Conservation (phyloP, 2,329 filamentous ascomycete genomes). For the Periconia macrospinosa region DNA sequence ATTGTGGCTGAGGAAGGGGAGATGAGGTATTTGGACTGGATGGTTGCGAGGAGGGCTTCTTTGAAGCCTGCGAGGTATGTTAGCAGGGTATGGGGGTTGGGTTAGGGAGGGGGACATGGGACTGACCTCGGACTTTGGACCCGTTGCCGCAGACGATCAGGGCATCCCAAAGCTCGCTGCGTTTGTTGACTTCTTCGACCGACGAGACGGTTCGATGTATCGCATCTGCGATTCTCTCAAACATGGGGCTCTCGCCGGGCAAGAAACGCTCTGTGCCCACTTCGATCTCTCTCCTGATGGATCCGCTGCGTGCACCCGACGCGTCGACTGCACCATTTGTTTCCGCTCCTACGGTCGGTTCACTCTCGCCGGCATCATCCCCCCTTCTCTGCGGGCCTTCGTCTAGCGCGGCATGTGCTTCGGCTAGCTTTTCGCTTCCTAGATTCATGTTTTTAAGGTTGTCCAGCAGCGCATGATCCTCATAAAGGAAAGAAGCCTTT, state of each 20-base stretch:
- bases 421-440: slow-evolving; percentile 49
- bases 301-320: slow-evolving; percentile 22
- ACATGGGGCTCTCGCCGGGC: slow-evolving; percentile 65
- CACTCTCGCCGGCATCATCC: slow-evolving; percentile 36
- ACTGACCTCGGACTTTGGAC: slow-evolving; percentile 61
- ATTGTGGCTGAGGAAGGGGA: slow-evolving; percentile 93
- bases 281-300: slow-evolving; percentile 66
- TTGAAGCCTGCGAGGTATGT: slow-evolving; percentile 66
- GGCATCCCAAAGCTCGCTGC: slow-evolving; percentile 87
- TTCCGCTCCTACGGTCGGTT: slow-evolving; percentile 26
- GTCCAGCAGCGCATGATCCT: slow-evolving; percentile 63
- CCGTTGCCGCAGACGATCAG: slow-evolving; percentile 92
- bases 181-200: slow-evolving; percentile 81
- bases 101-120: not conserved
- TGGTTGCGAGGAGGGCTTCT: slow-evolving; percentile 79
- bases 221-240: slow-evolving; percentile 81
- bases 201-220: slow-evolving; percentile 82
- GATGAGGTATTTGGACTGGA: slow-evolving; percentile 82
- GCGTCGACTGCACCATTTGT: slow-evolving; percentile 28
- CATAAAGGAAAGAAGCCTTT: slow-evolving; percentile 72
- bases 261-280: slow-evolving; percentile 75
- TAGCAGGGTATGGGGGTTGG: slow-evolving; percentile 37
- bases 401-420: slow-evolving; percentile 56
- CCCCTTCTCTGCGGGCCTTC: slow-evolving; percentile 47
- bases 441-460: slow-evolving; percentile 56